These are phyloP conservation scores for Leishmania tarentolae DNA, from an alignment of 208 protist species.

Conservation along the genomic window DNA sequence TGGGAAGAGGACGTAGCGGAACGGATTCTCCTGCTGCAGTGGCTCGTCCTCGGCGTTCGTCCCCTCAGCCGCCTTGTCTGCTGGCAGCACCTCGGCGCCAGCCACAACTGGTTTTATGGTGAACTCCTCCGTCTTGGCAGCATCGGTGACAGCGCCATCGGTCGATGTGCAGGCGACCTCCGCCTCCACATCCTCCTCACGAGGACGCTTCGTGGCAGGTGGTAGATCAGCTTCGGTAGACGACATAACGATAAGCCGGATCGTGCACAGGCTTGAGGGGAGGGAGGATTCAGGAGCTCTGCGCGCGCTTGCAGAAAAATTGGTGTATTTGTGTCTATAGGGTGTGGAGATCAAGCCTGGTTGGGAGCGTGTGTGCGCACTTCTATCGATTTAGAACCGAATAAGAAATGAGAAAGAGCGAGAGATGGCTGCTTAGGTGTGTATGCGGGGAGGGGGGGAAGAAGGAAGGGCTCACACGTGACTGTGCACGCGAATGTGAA, in stretches of 20 bases:
- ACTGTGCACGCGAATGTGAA: neutral
- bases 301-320: neutral
- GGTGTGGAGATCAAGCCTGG: neutral
- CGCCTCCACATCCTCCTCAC: conserved; percentile 11
- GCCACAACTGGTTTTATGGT: conserved; percentile 9
- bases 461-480: neutral
- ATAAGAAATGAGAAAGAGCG: neutral
- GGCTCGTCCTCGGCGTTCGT: conserved; percentile 70
- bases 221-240: neutral
- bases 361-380: neutral
- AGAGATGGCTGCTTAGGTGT: neutral
- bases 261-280: neutral
- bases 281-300: neutral
- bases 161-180: neutral
- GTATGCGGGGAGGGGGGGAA: neutral
- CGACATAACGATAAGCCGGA: conserved; percentile 9
- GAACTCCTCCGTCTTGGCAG: neutral
- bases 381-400: neutral
- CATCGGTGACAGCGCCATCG: conserved; percentile 2
- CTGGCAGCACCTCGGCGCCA: conserved; percentile 12
- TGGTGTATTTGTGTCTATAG: neutral
- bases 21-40: conserved; percentile 95
- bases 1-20: conserved; percentile 98
- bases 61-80: neutral
- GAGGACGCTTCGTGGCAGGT: conserved; percentile 17